A percentile compares a stretch with the other conserved stretches of the same genome.
phyloP scores from a whole-genome alignment of 192 early-diverging fungal genomes.

The Entomortierella chlamydospora region DNA sequence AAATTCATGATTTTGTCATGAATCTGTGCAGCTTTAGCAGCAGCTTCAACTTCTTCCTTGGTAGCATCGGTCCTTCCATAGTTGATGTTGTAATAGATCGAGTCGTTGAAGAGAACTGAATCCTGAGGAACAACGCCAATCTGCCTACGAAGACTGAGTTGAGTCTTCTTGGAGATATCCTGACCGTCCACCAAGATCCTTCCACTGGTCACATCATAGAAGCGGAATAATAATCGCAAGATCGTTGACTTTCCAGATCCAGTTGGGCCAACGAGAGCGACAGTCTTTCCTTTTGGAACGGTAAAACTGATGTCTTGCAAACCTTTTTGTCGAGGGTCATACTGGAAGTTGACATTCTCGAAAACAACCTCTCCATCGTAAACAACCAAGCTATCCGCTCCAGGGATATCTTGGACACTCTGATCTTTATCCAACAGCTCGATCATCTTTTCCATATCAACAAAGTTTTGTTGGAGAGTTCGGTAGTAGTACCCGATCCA shows the following conservation, averaged over 20 bases:
- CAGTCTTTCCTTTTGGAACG: conserved; percentile 76
- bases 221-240: conserved; percentile 86
- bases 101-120: conserved; percentile 97
- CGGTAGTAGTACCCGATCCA: conserved; percentile 97
- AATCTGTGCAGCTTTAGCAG: conserved; percentile 83
- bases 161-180: conserved; percentile 74
- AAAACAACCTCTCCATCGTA: conserved; percentile 74
- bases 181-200: conserved; percentile 89
- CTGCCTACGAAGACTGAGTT: conserved; percentile 77
- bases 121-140: conserved; percentile 97
- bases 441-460: conserved; percentile 99
- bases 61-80: conserved; percentile 81
- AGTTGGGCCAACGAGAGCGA: conserved; percentile 84
- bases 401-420: conserved; percentile 73
- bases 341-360: conserved; percentile 78
- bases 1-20: conserved; percentile 83
- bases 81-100: conserved; percentile 94
- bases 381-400: conserved; percentile 68
- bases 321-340: conserved; percentile 79
- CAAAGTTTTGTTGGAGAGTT: conserved; percentile 91
- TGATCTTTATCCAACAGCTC: conserved; percentile 78
- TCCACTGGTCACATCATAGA: conserved; percentile 89
- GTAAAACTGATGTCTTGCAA: conserved; percentile 77
- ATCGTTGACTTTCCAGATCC: conserved; percentile 85
- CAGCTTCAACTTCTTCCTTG: conserved; percentile 73